Percentiles rank a stretch among this genome's conserved stretches.
Evolutionary conservation across 2,329 filamentous ascomycete species (phyloP).

Genomic region (Fusarium siculi): DNA sequence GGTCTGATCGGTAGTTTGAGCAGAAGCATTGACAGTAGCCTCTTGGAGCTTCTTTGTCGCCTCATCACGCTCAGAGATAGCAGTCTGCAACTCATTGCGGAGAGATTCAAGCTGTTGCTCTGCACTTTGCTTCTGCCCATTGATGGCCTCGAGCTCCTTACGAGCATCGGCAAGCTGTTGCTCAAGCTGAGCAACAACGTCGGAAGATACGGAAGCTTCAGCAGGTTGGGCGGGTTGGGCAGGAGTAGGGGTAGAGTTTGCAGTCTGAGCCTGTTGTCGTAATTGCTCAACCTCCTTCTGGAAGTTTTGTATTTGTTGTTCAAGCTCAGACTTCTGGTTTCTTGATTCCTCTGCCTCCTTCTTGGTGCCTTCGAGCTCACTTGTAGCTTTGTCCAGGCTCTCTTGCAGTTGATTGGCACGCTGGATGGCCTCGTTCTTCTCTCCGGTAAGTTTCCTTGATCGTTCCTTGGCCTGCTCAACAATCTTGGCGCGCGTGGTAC

Average conservation of each 20-base stretch:
- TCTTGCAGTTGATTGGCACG: slow-evolving; percentile 64
- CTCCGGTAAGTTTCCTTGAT: slow-evolving; percentile 63
- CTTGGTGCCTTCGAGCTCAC: slow-evolving; percentile 65
- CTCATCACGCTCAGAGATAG: slow-evolving; percentile 72
- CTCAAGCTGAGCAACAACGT: slow-evolving; percentile 62
- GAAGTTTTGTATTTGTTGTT: slow-evolving; percentile 58
- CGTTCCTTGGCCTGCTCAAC: slow-evolving; percentile 72
- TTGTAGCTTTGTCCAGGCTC: slow-evolving; percentile 58
- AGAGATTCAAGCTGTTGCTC: slow-evolving; percentile 69
- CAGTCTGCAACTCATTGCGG: slow-evolving; percentile 68
- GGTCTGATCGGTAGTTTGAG: slow-evolving; percentile 47
- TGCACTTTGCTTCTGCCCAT: slow-evolving; percentile 74
- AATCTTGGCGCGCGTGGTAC: slow-evolving; percentile 62
- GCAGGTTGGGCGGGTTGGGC: slow-evolving; percentile 46
- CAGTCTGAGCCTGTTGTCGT: slow-evolving; percentile 48
- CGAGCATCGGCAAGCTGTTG: slow-evolving; percentile 60
- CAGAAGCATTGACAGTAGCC: slow-evolving; percentile 35
- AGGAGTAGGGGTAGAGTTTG: slow-evolving; percentile 52
- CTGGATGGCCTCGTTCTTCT: slow-evolving; percentile 63
- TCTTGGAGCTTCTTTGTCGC: slow-evolving; percentile 57
- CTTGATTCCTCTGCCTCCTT: slow-evolving; percentile 48
- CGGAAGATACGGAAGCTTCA: slow-evolving; percentile 53
- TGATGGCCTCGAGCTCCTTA: slow-evolving; percentile 73
- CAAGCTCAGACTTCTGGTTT: slow-evolving; percentile 50
- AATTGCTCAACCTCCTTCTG: slow-evolving; percentile 55